Evolutionary conservation across 345 rosid genomes (phyloP), one percentile per base, ranked within the genome.

Genomic region (Syzygium aqueum): DNA sequence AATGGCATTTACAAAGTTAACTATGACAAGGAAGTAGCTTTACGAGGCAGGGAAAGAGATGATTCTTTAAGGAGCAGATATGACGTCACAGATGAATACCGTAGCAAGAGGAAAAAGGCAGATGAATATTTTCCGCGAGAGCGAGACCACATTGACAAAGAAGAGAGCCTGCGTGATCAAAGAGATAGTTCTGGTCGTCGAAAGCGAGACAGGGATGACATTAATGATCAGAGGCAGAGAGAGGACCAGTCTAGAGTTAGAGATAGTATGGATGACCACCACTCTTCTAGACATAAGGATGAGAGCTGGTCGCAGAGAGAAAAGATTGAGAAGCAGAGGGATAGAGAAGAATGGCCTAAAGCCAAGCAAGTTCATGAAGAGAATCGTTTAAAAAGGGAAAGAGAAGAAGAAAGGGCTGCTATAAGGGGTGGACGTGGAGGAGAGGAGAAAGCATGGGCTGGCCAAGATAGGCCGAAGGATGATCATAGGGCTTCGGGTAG

Each of bases 201-300:
- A 78, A 95, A 93, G 91, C 94, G 95, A 87, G 99, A 96, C 90
- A 94, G 96, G 89, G 97, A 94, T 88, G 98, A 94, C 85, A 85
- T 88, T 86, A 84, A 93, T 90, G 98, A 96, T 84, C 94, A 90
- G 82, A 93, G 94, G 87, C 94, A 93, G 93, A 92, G 98, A 95
- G 98, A 94, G 83, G 94, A 93, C 89, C 94, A 91, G 89, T 97
- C 92, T 88, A 94, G 96, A 92, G 93, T 82, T 88, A 94, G 98
- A 89, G 99, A 95, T 84, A 91, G 87, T 90, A 88, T 93, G 89
- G 96, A 95, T 54, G 97, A 94, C 85, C 94, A 90, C 89, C 93
- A 90, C 88, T 90, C 98, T 93, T 91, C 88, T 84, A 93, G 96
- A 92, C 97, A 94, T 84, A 96, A 94, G 91, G 98, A 95, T 89